Evolutionary conservation across 345 rosid species (phyloP), one percentile per base, ranked within the genome.

Genomic region (Citrus cavaleriei): DNA sequence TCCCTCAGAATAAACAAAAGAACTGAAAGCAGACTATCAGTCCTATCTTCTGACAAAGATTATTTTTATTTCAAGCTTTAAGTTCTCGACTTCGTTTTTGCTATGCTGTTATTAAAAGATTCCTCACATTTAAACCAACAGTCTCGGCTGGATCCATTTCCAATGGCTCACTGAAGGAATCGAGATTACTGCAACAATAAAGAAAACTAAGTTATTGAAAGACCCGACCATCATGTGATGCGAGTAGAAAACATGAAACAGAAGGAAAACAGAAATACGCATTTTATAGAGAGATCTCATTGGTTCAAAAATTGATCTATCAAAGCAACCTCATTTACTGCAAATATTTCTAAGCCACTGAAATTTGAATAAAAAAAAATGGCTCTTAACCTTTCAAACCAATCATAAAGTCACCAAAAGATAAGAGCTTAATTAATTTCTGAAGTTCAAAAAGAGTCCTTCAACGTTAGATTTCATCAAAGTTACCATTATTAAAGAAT

Each of bases 151-250:
- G 76, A 66, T 79, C 76, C 72, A 76, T 34, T 79, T 81, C 81
- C 72, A 72, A 16, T 54, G 87, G 81, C 65, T 84, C 87, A n/a
- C 76, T 73, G 12, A 76, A 24, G 66, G 72, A 42, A 72, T 84
- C 83, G 76, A 62, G 72, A 61, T 78, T 72, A 62, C 87, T 84
- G 81, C 77, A 63, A 30, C 40, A 16, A 76, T 24, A 60, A 28
- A 18, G 2, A 60, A 68, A 40, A 1, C 54, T 24, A 73, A 10
- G 62, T 40, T 51, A 28, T 30, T 64, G 63, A 62, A 60, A 46
- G 3, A 46, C 32, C 34, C 16, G 30, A 27, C 40, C 27, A 24
- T 28, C 40, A 42, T 1, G 28, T 42, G 38, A 13, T 46, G 34
- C 6, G 10, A 70, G 8, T 25, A 70, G 35, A 70, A 71, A 71